These are phyloP conservation scores for Eustoma russellianum DNA, from an alignment of 257 asterid genomes.

Conservation along the genomic window DNA sequence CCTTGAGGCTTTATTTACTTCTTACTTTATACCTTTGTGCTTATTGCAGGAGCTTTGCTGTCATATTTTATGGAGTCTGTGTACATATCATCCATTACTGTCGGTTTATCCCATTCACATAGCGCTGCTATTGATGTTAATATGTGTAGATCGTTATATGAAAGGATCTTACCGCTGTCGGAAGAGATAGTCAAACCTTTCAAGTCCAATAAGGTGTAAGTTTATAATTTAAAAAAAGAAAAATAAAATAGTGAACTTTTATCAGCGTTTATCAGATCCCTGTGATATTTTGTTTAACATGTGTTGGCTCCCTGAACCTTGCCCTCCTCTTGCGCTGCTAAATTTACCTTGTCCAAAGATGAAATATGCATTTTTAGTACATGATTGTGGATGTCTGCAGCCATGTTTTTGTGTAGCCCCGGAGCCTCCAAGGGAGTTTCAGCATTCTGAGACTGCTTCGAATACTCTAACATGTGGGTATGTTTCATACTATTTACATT, in stretches of 20 bases:
- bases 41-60: slow-evolving; percentile 68
- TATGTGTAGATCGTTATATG: slow-evolving; percentile 45
- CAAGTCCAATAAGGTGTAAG: slow-evolving; percentile 56
- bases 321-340: slow-evolving; percentile 3
- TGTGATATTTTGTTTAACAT: too few species aligned
- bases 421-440: slow-evolving; percentile 70
- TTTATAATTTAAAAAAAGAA: not conserved
- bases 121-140: slow-evolving; percentile 24
- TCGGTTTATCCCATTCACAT: slow-evolving; percentile 44
- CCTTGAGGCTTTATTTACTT: not conserved
- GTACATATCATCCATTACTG: slow-evolving; percentile 59
- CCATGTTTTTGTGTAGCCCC: slow-evolving; percentile 58
- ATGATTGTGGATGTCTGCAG: slow-evolving; percentile 24
- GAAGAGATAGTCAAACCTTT: slow-evolving; percentile 50
- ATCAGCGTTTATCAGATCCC: too few species aligned
- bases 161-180: slow-evolving; percentile 49
- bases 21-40: not conserved
- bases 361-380: not conserved
- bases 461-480: slow-evolving; percentile 91
- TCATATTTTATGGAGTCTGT: slow-evolving; percentile 71
- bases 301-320: too few species aligned
- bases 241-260: too few species aligned
- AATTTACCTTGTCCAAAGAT: slow-evolving; percentile 6
- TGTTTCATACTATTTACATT: slow-evolving; percentile 5
- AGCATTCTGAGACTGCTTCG: slow-evolving; percentile 77